Percentiles rank a stretch among this genome's conserved stretches.
Evolutionary conservation across 805 yeast species (phyloP).

Genomic region (Lipomyces mesembrius): DNA sequence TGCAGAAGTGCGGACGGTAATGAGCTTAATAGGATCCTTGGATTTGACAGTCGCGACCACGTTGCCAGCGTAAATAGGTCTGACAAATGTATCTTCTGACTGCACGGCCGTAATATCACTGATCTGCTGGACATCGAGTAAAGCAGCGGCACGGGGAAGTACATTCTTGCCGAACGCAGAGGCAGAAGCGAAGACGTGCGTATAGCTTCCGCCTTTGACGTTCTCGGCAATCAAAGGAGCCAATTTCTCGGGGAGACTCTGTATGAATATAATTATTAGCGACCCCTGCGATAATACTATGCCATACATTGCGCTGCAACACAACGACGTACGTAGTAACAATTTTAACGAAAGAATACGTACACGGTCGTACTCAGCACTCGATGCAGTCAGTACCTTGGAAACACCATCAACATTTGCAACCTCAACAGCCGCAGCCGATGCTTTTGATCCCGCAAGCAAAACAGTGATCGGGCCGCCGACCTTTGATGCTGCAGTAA

Average conservation of each 20-base stretch:
- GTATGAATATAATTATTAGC: neutral
- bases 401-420: conserved; percentile 58
- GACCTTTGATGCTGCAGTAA: conserved; percentile 69
- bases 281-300: neutral
- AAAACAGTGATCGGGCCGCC: conserved; percentile 83
- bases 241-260: conserved; percentile 73
- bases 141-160: conserved; percentile 84
- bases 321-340: neutral
- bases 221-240: conserved; percentile 66
- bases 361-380: conserved; percentile 62
- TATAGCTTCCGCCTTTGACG: conserved; percentile 52
- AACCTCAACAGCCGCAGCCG: conserved; percentile 55
- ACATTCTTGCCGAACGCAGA: conserved; percentile 87
- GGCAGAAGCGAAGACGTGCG: conserved; percentile 79
- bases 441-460: conserved; percentile 66
- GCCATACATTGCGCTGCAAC: neutral
- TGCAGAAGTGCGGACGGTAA: conserved; percentile 85
- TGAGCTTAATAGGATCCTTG: conserved; percentile 64
- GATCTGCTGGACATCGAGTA: conserved; percentile 84
- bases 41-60: conserved; percentile 81
- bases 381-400: conserved; percentile 63
- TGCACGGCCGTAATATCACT: conserved; percentile 77
- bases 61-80: conserved; percentile 97
- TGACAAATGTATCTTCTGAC: conserved; percentile 71
- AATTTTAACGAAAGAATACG: neutral